A percentile compares a stretch with the other conserved stretches of the same genome.
Conservation (phyloP, 2,329 filamentous ascomycete species). For the Alternaria arbusti region DNA sequence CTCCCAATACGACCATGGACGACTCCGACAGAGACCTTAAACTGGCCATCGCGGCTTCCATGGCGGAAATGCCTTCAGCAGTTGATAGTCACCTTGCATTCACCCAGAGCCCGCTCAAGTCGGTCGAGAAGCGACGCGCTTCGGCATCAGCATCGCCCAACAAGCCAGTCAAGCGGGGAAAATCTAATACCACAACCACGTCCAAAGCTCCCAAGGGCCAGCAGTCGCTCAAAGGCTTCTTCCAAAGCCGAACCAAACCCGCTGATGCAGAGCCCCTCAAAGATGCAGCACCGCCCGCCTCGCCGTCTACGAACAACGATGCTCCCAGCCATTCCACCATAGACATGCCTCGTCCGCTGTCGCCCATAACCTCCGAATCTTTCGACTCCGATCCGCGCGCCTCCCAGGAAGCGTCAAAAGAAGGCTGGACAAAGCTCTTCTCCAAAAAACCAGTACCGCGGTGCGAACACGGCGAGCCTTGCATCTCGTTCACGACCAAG, state of each 20-base stretch:
- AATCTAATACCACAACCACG: constrained; percentile 44
- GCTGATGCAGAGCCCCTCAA: constrained; percentile 4
- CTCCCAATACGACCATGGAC: background rate
- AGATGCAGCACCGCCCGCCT: constrained; percentile 4
- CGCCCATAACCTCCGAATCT: background rate
- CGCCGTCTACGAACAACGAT: constrained; percentile 3
- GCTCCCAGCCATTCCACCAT: constrained; percentile 4
- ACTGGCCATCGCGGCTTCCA: constrained; percentile 7
- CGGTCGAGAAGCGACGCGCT: constrained; percentile 39
- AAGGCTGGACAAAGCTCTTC: constrained; percentile 86
- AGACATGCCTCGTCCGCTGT: constrained; percentile 1
- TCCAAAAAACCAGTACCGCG: constrained; percentile 74
- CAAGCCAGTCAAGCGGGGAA: constrained; percentile 57
- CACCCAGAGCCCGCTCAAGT: constrained; percentile 24
- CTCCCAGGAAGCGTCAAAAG: constrained; percentile 69
- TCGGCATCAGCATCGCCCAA: constrained; percentile 24
- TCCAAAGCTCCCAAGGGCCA: constrained; percentile 55
- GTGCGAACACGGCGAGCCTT: constrained; percentile 90
- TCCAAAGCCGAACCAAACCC: constrained; percentile 53
- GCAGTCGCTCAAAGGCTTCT: constrained; percentile 78
- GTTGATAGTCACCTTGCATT: constrained; percentile 3
- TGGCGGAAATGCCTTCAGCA: constrained; percentile 6
- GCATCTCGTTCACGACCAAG: constrained; percentile 82
- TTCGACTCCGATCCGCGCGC: constrained; percentile 35
- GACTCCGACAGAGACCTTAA: constrained; percentile 18